Percentiles rank a stretch among this genome's conserved stretches.
Evolutionary conservation across 2,329 filamentous ascomycete genomes (phyloP).

Genomic region (Endothia cerciana): DNA sequence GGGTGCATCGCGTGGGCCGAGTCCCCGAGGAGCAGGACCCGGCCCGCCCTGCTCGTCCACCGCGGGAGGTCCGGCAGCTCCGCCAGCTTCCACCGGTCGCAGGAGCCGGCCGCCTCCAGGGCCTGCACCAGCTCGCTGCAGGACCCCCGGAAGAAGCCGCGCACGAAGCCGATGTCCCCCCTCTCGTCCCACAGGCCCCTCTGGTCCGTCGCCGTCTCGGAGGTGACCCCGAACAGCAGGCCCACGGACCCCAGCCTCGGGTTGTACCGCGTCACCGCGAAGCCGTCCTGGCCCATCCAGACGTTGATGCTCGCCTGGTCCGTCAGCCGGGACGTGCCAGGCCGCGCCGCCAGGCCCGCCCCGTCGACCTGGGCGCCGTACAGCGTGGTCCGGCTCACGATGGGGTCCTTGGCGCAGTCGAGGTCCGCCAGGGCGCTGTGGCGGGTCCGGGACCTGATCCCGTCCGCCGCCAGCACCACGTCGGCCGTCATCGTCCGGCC

Average conservation of each 20-base stretch:
- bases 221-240: constrained; percentile 30
- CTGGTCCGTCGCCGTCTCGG: constrained; percentile 29
- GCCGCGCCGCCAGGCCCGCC: constrained; percentile 15
- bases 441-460: constrained; percentile 47
- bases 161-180: constrained; percentile 33
- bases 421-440: constrained; percentile 41
- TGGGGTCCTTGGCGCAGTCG: constrained; percentile 24
- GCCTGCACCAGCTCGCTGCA: constrained; percentile 29
- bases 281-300: constrained; percentile 30
- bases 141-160: constrained; percentile 24
- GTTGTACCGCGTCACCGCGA: constrained; percentile 32
- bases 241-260: constrained; percentile 22
- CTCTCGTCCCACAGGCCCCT: constrained; percentile 33
- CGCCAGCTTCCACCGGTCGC: constrained; percentile 33
- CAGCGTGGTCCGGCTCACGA: constrained; percentile 30
- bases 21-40: constrained; percentile 31
- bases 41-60: constrained; percentile 30
- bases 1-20: constrained; percentile 30
- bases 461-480: constrained; percentile 48
- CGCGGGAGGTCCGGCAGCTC: constrained; percentile 33
- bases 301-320: constrained; percentile 31
- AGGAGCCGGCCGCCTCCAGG: constrained; percentile 25
- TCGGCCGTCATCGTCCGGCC: constrained; percentile 46
- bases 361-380: constrained; percentile 29
- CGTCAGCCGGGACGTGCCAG: constrained; percentile 26